Evolutionary conservation across 1,139 yeast genomes (phyloP), one percentile per base, ranked within the genome.

Genomic region (Candida frijolesensis): DNA sequence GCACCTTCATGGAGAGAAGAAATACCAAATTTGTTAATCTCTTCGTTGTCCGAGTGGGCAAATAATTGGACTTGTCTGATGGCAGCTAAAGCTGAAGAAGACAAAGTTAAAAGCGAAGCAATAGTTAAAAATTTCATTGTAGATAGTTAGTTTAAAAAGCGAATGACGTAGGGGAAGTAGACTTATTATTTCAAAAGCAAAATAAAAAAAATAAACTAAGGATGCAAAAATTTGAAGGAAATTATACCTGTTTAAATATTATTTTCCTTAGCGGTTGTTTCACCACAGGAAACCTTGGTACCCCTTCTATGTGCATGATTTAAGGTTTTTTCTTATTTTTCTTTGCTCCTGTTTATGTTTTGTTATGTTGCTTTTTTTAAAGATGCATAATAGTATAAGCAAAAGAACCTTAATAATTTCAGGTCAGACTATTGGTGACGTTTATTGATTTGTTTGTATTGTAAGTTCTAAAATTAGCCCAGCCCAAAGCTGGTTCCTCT

Each of bases 1-100:
- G 86, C 85, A 62, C 86, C 86, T 64, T 78, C 83, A 60, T 80
- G 85, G 43, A 56, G 55, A 30, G 70, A 57, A 42, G 61, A 53
- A 44, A 79, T 56, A 42, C 71, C 74, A 34, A 62, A 50, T 25
- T 70, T 71, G 56, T 61, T 55, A 46, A 65, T 44, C 14, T 55
- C 58, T 32, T 44, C 47, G 48, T 59, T 54, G 41, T 64, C 59
- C 12, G 78, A 67, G 45, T 58, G 45, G 47, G 59, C 64, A 44
- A 44, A 53, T 22, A 66, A 58, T 45, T 53, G 57, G 33, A 59
- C 51, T 19, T 43, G 49, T 42, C 56, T 46, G 39, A 63, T 47
- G 45, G 65, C 62, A 44, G 66, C 60, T 33, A 61, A 57, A 44
- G 63, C 64, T 40, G 69, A 61, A 43, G 60, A 44, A 44, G 63